A percentile compares a stretch with the other conserved stretches of the same genome.
phyloP scores from a whole-genome alignment of 495 filamentous ascomycete species.

The Hypoxylon cercidicola region DNA sequence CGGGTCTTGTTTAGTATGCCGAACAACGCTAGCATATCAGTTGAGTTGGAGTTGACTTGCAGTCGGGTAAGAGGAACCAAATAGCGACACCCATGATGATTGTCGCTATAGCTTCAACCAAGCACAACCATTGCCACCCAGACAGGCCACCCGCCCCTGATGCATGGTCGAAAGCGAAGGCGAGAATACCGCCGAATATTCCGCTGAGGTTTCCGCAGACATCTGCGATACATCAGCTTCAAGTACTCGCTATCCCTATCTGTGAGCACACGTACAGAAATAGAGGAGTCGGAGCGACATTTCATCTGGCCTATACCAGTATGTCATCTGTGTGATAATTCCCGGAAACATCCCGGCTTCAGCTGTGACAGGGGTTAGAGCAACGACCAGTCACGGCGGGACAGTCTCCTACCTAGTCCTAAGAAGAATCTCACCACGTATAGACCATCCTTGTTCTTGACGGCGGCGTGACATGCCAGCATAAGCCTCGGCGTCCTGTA shows the following conservation, averaged over 20 bases:
- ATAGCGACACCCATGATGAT: slow-evolving; percentile 48
- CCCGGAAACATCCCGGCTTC: slow-evolving; percentile 58
- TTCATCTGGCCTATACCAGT: slow-evolving; percentile 59
- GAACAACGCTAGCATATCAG: neutral
- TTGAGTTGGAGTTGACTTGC: slow-evolving; percentile 30
- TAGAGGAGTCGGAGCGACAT: slow-evolving; percentile 52
- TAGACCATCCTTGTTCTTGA: slow-evolving; percentile 48
- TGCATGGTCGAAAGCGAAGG: slow-evolving; percentile 52
- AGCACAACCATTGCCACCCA: slow-evolving; percentile 56
- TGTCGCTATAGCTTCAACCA: slow-evolving; percentile 54
- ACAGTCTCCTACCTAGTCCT: slow-evolving; percentile 41
- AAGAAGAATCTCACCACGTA: slow-evolving; percentile 52
- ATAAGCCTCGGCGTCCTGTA: slow-evolving; percentile 62
- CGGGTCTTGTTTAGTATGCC: slow-evolving; percentile 9
- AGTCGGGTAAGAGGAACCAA: slow-evolving; percentile 55
- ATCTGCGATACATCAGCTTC: slow-evolving; percentile 21
- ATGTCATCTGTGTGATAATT: slow-evolving; percentile 53
- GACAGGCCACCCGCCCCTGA: slow-evolving; percentile 49
- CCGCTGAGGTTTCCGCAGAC: slow-evolving; percentile 48
- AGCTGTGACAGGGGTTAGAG: slow-evolving; percentile 28
- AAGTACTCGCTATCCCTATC: neutral
- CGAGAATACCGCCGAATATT: slow-evolving; percentile 55
- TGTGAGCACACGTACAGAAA: slow-evolving; percentile 42
- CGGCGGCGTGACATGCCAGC: slow-evolving; percentile 49
- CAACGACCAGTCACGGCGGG: neutral